Conservation (phyloP, 139 green algal species). For the Coelastrella sp. region DNA sequence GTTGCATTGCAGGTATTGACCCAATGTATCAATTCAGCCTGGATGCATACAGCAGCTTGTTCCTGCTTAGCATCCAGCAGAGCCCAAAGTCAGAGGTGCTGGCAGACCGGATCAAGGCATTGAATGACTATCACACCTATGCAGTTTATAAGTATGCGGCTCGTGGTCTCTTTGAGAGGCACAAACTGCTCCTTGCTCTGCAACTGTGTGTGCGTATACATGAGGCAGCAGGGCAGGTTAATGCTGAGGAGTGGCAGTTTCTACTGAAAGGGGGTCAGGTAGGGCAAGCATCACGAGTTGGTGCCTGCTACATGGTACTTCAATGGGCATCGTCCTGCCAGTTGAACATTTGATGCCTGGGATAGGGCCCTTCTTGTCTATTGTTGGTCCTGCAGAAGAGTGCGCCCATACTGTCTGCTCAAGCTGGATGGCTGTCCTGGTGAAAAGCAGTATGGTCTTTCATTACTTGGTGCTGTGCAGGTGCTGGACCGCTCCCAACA, state of each 20-base stretch:
- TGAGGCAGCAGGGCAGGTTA: constrained; percentile 67
- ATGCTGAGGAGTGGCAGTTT: constrained; percentile 87
- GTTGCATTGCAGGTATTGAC: constrained; percentile 12
- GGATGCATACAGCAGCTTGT: constrained; percentile 87
- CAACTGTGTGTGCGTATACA: constrained; percentile 88
- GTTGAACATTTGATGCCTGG: no score
- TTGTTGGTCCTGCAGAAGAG: no score
- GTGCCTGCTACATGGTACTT: no score
- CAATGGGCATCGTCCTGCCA: no score
- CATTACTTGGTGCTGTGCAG: background rate
- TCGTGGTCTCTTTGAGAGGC: constrained; percentile 91
- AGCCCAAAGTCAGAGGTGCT: constrained; percentile 63
- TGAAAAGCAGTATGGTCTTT: background rate
- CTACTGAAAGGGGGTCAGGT: constrained; percentile 83
- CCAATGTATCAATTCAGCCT: constrained; percentile 75
- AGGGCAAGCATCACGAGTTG: background rate
- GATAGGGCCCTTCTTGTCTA: no score
- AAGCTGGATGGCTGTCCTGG: background rate
- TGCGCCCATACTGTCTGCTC: no score
- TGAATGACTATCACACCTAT: constrained; percentile 92
- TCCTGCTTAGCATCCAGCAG: constrained; percentile 76
- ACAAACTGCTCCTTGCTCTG: constrained; percentile 94
- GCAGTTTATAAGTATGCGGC: constrained; percentile 86
- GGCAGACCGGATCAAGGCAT: constrained; percentile 80
- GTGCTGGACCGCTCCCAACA: constrained; percentile 76